These are phyloP conservation scores for Apiospora arundinis DNA, from an alignment of 2,329 filamentous ascomycete genomes.

Conservation along the genomic window DNA sequence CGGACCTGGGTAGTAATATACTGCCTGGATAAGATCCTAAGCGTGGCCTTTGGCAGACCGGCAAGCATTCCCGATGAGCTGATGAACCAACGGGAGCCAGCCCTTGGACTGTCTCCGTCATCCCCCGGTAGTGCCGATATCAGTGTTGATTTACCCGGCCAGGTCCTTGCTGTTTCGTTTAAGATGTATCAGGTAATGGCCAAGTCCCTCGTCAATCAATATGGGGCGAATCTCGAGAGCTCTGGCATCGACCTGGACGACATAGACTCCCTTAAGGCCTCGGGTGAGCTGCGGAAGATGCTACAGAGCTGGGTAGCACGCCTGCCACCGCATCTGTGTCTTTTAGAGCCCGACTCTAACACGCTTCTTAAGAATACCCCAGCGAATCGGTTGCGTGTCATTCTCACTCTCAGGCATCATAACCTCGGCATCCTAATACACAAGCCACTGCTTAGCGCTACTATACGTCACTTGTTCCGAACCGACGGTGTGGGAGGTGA, in stretches of 20 bases:
- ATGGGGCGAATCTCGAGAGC: constrained; percentile 6
- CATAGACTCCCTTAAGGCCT: constrained; percentile 19
- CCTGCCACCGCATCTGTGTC: constrained; percentile 9
- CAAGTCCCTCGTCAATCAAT: constrained; percentile 16
- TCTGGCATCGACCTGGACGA: not conserved
- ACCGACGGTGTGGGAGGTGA: not conserved
- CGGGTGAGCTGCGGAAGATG: constrained; percentile 16
- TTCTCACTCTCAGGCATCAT: constrained; percentile 16
- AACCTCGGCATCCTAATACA: constrained; percentile 17
- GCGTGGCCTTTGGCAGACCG: constrained; percentile 18
- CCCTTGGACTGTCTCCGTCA: not conserved
- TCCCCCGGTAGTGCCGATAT: not conserved
- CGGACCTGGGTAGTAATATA: constrained; percentile 21
- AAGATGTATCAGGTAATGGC: constrained; percentile 20
- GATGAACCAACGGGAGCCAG: not conserved
- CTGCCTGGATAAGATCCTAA: constrained; percentile 13
- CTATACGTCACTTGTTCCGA: constrained; percentile 13
- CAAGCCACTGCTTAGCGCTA: constrained; percentile 20
- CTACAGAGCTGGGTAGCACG: constrained; percentile 14
- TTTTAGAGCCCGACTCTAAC: constrained; percentile 3
- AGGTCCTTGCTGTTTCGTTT: constrained; percentile 15
- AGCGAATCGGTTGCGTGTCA: constrained; percentile 7
- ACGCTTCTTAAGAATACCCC: not conserved
- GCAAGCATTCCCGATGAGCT: constrained; percentile 14
- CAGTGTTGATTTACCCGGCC: constrained; percentile 6